Evolutionary conservation across 768 basidiomycete genomes (phyloP).

Genomic region (Lactarius psammicola): DNA sequence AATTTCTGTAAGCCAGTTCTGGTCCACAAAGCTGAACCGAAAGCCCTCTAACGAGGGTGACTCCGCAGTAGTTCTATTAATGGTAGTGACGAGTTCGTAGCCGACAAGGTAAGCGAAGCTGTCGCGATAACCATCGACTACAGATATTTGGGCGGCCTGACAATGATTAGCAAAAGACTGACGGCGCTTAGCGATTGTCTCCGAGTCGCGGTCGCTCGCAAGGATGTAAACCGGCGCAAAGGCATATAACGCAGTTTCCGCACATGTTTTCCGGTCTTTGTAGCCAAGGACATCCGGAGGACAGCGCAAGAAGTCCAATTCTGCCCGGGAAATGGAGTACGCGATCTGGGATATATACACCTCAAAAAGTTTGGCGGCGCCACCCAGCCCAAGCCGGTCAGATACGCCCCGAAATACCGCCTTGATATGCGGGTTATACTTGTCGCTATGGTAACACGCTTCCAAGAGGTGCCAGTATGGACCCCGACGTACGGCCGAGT

Average conservation of each 20-base stretch:
- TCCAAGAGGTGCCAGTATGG: conserved; percentile 90
- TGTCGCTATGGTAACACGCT: conserved; percentile 47
- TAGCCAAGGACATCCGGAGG: conserved; percentile 79
- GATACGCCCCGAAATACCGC: conserved; percentile 62
- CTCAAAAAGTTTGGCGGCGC: conserved; percentile 65
- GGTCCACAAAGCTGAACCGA: conserved; percentile 27
- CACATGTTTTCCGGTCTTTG: conserved; percentile 59
- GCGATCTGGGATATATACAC: conserved; percentile 78
- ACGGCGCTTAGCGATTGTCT: conserved; percentile 39
- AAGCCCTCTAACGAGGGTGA: not conserved
- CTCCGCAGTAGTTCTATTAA: conserved; percentile 37
- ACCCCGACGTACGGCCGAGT: conserved; percentile 71
- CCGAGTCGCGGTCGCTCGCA: conserved; percentile 36
- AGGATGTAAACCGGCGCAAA: conserved; percentile 70
- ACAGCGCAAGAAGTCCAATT: conserved; percentile 53
- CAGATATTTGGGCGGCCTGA: conserved; percentile 50
- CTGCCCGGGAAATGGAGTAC: conserved; percentile 54
- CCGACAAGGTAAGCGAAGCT: conserved; percentile 74
- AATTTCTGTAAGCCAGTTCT: conserved; percentile 38
- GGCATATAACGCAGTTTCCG: conserved; percentile 60
- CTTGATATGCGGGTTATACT: conserved; percentile 42
- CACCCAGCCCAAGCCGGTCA: conserved; percentile 60
- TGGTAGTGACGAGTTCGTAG: conserved; percentile 50
- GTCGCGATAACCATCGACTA: conserved; percentile 50
- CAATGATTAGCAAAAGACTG: conserved; percentile 62